phyloP scores from a whole-genome alignment of 2,329 filamentous ascomycete genomes.

The Cyphellophora europaea region DNA sequence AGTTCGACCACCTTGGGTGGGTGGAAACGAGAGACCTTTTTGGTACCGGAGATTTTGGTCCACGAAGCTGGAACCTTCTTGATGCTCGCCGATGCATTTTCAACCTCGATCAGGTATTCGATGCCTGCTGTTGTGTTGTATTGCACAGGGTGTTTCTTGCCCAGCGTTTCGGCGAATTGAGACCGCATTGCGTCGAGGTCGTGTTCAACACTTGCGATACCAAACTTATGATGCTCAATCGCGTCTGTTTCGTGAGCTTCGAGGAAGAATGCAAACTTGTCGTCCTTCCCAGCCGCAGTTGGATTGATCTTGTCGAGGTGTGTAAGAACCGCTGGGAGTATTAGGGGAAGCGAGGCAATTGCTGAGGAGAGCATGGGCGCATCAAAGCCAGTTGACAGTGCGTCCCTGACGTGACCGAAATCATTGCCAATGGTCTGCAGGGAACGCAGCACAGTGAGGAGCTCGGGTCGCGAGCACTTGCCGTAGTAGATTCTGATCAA shows the following conservation, averaged over 20 bases:
- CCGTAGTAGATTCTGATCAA: conserved; percentile 95
- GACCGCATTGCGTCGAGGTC: conserved; percentile 71
- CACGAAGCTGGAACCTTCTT: conserved; percentile 88
- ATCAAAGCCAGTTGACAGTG: conserved; percentile 61
- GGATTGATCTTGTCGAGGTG: conserved; percentile 81
- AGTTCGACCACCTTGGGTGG: conserved; percentile 80
- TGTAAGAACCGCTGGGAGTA: conserved; percentile 60
- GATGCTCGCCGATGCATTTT: conserved; percentile 60
- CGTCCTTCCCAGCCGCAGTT: conserved; percentile 71
- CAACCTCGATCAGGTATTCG: conserved; percentile 88
- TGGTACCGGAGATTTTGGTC: conserved; percentile 91
- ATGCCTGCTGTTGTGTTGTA: conserved; percentile 84
- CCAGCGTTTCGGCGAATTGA: conserved; percentile 62
- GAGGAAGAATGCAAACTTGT: conserved; percentile 91
- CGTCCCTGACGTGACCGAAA: conserved; percentile 57
- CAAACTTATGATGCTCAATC: conserved; percentile 79
- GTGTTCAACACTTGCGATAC: conserved; percentile 85
- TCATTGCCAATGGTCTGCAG: conserved; percentile 73
- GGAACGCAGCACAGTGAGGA: conserved; percentile 75
- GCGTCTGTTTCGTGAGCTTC: conserved; percentile 80
- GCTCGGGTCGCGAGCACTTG: conserved; percentile 82
- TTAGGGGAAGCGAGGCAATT: conserved; percentile 65
- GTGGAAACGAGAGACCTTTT: conserved; percentile 85
- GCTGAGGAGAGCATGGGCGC: conserved; percentile 62
- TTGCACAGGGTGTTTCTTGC: conserved; percentile 57